These are phyloP conservation scores for Pleurotus sapidus DNA, from an alignment of 768 basidiomycete genomes.

Conservation along the genomic window DNA sequence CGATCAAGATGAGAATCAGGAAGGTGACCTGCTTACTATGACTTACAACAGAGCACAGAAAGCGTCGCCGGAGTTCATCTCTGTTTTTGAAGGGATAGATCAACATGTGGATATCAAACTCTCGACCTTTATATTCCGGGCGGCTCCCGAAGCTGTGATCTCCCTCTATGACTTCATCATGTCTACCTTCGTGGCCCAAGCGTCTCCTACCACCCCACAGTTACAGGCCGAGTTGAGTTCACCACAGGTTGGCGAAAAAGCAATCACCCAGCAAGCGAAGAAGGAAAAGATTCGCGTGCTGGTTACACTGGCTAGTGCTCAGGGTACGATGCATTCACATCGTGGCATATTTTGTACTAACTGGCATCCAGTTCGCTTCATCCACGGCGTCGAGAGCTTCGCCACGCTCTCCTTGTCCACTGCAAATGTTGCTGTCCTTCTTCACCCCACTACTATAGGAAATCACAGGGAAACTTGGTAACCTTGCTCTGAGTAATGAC, in stretches of 20 bases:
- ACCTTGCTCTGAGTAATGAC: constrained; percentile 78
- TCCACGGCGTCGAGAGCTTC: constrained; percentile 65
- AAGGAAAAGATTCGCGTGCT: constrained; percentile 72
- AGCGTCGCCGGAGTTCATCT: constrained; percentile 81
- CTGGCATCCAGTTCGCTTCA: constrained; percentile 58
- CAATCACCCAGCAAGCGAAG: constrained; percentile 6
- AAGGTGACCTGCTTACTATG: constrained; percentile 73
- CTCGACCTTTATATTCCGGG: constrained; percentile 87
- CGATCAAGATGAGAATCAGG: constrained; percentile 33
- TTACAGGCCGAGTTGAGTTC: background rate
- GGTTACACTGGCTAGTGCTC: constrained; percentile 80
- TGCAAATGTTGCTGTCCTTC: constrained; percentile 77
- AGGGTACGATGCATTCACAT: constrained; percentile 44
- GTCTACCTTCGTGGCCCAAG: constrained; percentile 83
- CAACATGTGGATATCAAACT: constrained; percentile 85
- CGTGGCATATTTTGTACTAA: too few relatives aligned
- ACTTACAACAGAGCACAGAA: constrained; percentile 78
- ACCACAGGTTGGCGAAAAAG: constrained; percentile 1
- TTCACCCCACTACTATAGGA: constrained; percentile 72
- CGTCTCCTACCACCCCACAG: background rate
- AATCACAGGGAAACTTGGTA: constrained; percentile 80
- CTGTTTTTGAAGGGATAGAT: constrained; percentile 79
- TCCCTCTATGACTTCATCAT: constrained; percentile 95
- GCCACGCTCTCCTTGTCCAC: constrained; percentile 90
- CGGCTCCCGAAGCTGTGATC: constrained; percentile 88